These are phyloP conservation scores for Aspergillus baeticus DNA, from an alignment of 495 filamentous ascomycete species.

Conservation along the genomic window DNA sequence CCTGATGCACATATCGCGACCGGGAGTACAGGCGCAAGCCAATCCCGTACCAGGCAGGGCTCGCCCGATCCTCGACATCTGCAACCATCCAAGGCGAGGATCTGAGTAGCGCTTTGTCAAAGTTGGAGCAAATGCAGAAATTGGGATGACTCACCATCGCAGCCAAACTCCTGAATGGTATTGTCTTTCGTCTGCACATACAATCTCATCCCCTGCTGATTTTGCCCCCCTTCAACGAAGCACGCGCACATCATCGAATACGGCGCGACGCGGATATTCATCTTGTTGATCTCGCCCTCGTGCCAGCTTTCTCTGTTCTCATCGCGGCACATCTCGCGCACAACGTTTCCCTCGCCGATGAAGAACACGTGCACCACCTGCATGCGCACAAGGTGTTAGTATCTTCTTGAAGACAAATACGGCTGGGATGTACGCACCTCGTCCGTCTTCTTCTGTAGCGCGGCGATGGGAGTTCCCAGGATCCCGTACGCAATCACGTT, in stretches of 20 bases:
- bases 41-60: neutral
- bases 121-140: too few species aligned
- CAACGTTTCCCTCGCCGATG: neutral
- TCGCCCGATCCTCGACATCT: neutral
- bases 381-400: too few species aligned
- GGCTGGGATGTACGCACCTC: neutral
- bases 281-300: neutral
- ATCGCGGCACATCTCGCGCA: neutral
- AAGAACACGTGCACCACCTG: neutral
- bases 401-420: too few species aligned
- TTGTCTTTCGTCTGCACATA: conserved; percentile 4
- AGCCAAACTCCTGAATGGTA: conserved; percentile 1
- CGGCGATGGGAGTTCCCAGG: conserved; percentile 3
- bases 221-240: too few species aligned
- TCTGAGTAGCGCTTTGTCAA: neutral
- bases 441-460: neutral
- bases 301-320: too few species aligned
- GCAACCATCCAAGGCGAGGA: neutral
- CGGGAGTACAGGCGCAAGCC: neutral
- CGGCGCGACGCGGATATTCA: too few species aligned
- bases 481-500: neutral
- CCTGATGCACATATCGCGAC: neutral
- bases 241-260: too few species aligned
- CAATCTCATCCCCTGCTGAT: neutral
- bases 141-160: neutral